phyloP scores from a whole-genome alignment of 768 basidiomycete genomes.

The Rhizopogon sp. region DNA sequence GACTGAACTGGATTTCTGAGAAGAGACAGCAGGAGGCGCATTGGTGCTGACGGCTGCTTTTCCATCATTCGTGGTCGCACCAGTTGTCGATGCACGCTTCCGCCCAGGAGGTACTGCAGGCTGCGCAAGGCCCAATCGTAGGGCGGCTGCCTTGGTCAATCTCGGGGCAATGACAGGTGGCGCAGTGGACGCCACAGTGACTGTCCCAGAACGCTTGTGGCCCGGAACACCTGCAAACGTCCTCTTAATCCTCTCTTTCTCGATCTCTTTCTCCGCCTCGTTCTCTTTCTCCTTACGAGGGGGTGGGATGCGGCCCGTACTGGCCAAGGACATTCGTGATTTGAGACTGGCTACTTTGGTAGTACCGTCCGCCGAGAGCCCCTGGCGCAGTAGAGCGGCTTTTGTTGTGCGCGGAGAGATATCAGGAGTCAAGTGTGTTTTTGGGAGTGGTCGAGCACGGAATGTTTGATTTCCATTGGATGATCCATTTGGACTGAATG shows the following conservation, averaged over 20 bases:
- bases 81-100: slow-evolving; percentile 31
- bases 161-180: slow-evolving; percentile 68
- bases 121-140: slow-evolving; percentile 52
- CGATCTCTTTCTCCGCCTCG: slow-evolving; percentile 40
- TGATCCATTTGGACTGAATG: slow-evolving; percentile 28
- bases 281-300: slow-evolving; percentile 24
- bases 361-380: slow-evolving; percentile 38
- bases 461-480: slow-evolving; percentile 48
- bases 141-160: slow-evolving; percentile 70
- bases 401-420: slow-evolving; percentile 76
- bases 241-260: slow-evolving; percentile 56
- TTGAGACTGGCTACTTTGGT: slow-evolving; percentile 11
- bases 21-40: slow-evolving; percentile 5
- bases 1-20: slow-evolving; percentile 2
- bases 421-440: slow-evolving; percentile 54
- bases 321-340: slow-evolving; percentile 28
- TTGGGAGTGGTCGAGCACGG: slow-evolving; percentile 64
- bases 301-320: slow-evolving; percentile 27
- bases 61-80: slow-evolving; percentile 19
- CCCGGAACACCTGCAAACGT: slow-evolving; percentile 79
- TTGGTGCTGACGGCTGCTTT: slow-evolving; percentile 7
- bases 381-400: slow-evolving; percentile 70
- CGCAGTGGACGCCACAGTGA: slow-evolving; percentile 69
- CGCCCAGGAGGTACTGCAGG: slow-evolving; percentile 35
- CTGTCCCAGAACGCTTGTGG: slow-evolving; percentile 67